These are phyloP conservation scores for Torulaspora globosa DNA, from an alignment of 1,139 yeast genomes.

Conservation along the genomic window DNA sequence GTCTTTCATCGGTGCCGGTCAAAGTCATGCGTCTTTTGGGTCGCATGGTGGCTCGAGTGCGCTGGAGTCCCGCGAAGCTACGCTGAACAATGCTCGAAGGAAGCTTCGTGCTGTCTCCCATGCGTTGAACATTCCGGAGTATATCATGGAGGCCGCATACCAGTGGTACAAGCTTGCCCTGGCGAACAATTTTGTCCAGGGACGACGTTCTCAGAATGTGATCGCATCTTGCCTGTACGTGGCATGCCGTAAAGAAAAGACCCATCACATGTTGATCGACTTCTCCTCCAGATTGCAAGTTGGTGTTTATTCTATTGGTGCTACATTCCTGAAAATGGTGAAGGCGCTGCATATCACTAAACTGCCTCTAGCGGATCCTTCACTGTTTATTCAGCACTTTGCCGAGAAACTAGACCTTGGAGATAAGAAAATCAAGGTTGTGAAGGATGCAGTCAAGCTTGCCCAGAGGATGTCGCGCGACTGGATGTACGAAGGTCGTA, in stretches of 20 bases:
- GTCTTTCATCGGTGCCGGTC: constrained; percentile 85
- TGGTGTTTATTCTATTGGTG: constrained; percentile 90
- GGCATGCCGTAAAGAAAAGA: constrained; percentile 86
- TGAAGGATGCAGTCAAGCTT: constrained; percentile 77
- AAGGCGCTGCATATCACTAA: constrained; percentile 69
- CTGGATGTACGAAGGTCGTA: constrained; percentile 94
- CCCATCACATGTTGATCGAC: constrained; percentile 94
- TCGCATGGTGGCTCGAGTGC: constrained; percentile 58
- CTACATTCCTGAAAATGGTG: constrained; percentile 88
- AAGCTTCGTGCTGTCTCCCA: constrained; percentile 76
- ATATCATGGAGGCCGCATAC: constrained; percentile 78
- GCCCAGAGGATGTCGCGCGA: constrained; percentile 91
- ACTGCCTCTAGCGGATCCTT: constrained; percentile 89
- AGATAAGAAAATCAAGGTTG: constrained; percentile 64
- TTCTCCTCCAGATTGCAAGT: constrained; percentile 86
- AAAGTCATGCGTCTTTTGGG: constrained; percentile 63
- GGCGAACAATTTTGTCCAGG: constrained; percentile 86
- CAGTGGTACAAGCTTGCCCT: constrained; percentile 87
- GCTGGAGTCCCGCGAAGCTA: constrained; percentile 83
- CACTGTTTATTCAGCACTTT: constrained; percentile 87
- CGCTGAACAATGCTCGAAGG: constrained; percentile 73
- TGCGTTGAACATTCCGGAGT: constrained; percentile 74
- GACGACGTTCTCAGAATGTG: constrained; percentile 90
- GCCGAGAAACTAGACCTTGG: constrained; percentile 83
- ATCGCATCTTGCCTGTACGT: constrained; percentile 91